These are phyloP conservation scores for Xanthoparmelia taractica DNA, from an alignment of 495 filamentous ascomycete genomes.

Conservation along the genomic window DNA sequence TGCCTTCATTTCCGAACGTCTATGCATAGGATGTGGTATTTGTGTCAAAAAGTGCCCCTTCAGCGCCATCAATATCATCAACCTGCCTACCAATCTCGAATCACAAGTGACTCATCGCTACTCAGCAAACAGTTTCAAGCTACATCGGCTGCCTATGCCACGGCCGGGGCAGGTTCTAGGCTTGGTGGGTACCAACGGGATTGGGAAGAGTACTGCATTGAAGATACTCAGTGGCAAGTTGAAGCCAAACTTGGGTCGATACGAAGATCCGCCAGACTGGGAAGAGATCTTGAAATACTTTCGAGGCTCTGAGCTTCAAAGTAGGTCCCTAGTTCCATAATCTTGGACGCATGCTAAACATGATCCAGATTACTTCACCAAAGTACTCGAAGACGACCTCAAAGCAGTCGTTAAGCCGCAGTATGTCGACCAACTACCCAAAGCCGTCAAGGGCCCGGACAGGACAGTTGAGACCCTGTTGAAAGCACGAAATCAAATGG, in stretches of 20 bases:
- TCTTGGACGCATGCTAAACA: conserved; percentile 17
- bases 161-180: conserved; percentile 94
- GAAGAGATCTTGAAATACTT: conserved; percentile 98
- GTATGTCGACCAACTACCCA: conserved; percentile 96
- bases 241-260: conserved; percentile 93
- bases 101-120: conserved; percentile 97
- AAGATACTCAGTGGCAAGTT: conserved; percentile 97
- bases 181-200: conserved; percentile 97
- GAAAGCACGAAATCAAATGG: conserved; percentile 61
- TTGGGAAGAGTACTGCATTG: conserved; percentile 95
- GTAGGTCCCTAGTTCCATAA: conserved; percentile 40
- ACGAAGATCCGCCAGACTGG: conserved; percentile 96
- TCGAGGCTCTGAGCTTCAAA: conserved; percentile 93
- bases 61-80: conserved; percentile 98
- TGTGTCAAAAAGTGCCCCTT: conserved; percentile 99
- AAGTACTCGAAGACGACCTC: conserved; percentile 88
- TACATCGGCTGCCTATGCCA: conserved; percentile 91
- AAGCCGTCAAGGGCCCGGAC: conserved; percentile 72
- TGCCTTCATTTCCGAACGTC: conserved; percentile 91
- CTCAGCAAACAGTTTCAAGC: conserved; percentile 98
- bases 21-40: conserved; percentile 98
- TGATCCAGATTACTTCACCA: conserved; percentile 86
- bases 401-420: conserved; percentile 98
- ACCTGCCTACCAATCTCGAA: conserved; percentile 96
- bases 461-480: conserved; percentile 71